Evolutionary conservation across 2,329 filamentous ascomycete species (phyloP).

Genomic region (Macroventuria anomochaeta): DNA sequence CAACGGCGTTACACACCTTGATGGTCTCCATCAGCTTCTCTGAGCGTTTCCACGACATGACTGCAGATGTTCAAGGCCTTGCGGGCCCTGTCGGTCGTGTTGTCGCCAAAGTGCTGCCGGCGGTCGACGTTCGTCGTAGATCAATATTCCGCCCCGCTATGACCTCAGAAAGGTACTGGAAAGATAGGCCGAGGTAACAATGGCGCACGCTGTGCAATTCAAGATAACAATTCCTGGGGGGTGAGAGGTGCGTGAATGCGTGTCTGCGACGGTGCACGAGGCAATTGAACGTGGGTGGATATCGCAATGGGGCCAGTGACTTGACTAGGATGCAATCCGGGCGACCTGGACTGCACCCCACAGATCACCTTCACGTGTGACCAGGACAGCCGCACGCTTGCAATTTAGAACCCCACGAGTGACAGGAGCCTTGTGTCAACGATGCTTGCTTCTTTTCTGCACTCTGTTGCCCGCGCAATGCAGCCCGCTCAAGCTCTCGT

Average conservation of each 20-base stretch:
- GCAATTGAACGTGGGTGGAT: conserved; percentile 12
- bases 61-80: conserved; percentile 50
- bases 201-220: conserved; percentile 4
- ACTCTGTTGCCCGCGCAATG: not conserved
- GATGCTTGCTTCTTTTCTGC: not conserved
- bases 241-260: not conserved
- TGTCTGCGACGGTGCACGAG: conserved; percentile 11
- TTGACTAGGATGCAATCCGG: conserved; percentile 6
- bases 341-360: conserved; percentile 10
- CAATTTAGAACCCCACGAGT: not conserved
- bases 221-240: not conserved
- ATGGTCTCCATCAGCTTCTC: conserved; percentile 95
- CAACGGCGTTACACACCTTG: conserved; percentile 56
- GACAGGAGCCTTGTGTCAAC: not conserved
- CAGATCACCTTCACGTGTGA: conserved; percentile 14
- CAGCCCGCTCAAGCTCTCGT: not conserved
- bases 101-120: conserved; percentile 40
- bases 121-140: conserved; percentile 8
- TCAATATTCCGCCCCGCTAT: conserved; percentile 13
- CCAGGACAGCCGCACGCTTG: conserved; percentile 2
- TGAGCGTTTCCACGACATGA: conserved; percentile 93
- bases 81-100: conserved; percentile 39
- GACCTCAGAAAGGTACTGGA: conserved; percentile 4
- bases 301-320: conserved; percentile 7
- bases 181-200: conserved; percentile 6